Evolutionary conservation across 2,329 filamentous ascomycete genomes (phyloP), one percentile per base, ranked within the genome.

Genomic region (Thelonectria olida): DNA sequence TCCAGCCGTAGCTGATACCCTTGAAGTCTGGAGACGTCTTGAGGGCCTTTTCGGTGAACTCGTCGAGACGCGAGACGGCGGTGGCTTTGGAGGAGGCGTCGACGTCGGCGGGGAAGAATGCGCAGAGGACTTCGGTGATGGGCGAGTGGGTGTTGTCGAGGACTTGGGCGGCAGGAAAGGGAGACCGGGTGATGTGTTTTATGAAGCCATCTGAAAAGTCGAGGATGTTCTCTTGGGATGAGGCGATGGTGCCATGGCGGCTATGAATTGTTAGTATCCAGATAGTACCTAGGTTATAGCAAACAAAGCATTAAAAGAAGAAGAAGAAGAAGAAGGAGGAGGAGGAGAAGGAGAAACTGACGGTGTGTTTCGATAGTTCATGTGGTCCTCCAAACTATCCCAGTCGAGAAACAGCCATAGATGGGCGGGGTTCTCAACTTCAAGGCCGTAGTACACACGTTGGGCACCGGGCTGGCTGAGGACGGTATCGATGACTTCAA

Each of bases 1-100:
- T 74, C 74, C 74, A 76, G 6, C 74, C 73, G 39, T 34, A 48
- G 45, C 45, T 34, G 15, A 48, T n/a, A 6, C 45, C 45, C 13
- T 17, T 56, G 17, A 61, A 54, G 3, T 53, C 48, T 1, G 61
- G 48, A 15, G 20, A 9, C 48, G 56, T 34, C 41, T 38, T 48
- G 4, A 66, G 64, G 1, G 58, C 64, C n/a, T 57, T 61, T 5
- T 55, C 49, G 23, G 25, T 51, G 45, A 66, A 67, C 31, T 54
- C 42, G 2, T 47, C 58, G 15, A 61, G 45, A 7, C 20, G 48
- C 5, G 22, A 28, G 13, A 38, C 42, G 2, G 59, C 36, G 2
- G 28, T 7, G 5, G 22, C 20, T 22, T 56, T 57, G 2, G 22
- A 23, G 10, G 42, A 20, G 7, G 28, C 54, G 8, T 57, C 52